These are phyloP conservation scores for Annulohypoxylon stygium DNA, from an alignment of 495 filamentous ascomycete genomes.

Conservation along the genomic window DNA sequence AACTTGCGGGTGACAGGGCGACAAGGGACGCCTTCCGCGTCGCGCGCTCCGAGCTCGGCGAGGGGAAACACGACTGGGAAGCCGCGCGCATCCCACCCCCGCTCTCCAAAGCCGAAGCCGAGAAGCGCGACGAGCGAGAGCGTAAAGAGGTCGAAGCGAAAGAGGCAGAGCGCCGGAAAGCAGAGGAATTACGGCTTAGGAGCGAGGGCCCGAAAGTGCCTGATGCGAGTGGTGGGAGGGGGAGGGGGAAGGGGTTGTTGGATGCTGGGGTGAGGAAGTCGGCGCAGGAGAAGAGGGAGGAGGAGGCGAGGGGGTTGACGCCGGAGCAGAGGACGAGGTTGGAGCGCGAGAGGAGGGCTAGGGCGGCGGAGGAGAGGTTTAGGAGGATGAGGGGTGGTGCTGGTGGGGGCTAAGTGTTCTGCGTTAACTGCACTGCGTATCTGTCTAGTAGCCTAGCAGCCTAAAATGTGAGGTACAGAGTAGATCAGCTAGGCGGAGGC, in stretches of 20 bases:
- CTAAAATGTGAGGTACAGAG: background rate
- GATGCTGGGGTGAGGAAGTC: slow-evolving; percentile 69
- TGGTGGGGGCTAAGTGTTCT: slow-evolving; percentile 37
- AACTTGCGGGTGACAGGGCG: slow-evolving; percentile 85
- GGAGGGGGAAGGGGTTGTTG: slow-evolving; percentile 60
- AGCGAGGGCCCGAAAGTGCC: slow-evolving; percentile 62
- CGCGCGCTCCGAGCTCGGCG: slow-evolving; percentile 84
- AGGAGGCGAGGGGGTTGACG: slow-evolving; percentile 86
- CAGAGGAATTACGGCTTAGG: slow-evolving; percentile 72
- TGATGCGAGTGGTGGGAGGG: slow-evolving; percentile 49
- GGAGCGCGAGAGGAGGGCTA: slow-evolving; percentile 83
- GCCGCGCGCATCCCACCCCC: slow-evolving; percentile 76
- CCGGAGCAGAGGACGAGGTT: slow-evolving; percentile 83
- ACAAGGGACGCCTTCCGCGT: slow-evolving; percentile 94
- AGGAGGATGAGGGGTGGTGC: slow-evolving; percentile 66
- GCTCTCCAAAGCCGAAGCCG: slow-evolving; percentile 75
- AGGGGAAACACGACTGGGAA: slow-evolving; percentile 83
- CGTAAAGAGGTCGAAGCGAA: slow-evolving; percentile 64
- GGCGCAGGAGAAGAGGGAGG: slow-evolving; percentile 79
- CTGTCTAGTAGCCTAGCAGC: background rate
- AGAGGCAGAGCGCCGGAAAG: slow-evolving; percentile 73
- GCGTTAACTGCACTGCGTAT: no score
- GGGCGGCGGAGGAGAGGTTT: slow-evolving; percentile 90
- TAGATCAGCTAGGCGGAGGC: background rate
- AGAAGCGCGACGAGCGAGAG: slow-evolving; percentile 72